Conservation (phyloP, 129 eudicot species). For the Chrysanthemum makinoi region DNA sequence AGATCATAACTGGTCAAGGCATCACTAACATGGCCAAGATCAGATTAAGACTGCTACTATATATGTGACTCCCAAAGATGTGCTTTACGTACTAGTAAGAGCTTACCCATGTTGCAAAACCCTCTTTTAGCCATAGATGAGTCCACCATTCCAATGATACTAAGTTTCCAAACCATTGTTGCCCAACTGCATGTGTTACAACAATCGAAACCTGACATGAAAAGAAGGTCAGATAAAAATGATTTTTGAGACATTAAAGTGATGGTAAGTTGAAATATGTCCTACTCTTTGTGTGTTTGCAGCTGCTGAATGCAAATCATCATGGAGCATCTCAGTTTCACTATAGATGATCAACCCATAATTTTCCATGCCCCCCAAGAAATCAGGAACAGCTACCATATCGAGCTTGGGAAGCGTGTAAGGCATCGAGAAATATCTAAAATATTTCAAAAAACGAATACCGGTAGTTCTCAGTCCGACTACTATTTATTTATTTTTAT, state of each 20-base stretch:
- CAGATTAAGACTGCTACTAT: too few relatives aligned
- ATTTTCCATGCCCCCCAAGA: conserved; percentile 63
- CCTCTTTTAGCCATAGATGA: conserved; percentile 65
- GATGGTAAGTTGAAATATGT: neutral
- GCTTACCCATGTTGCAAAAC: conserved; percentile 62
- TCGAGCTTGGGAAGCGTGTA: conserved; percentile 56
- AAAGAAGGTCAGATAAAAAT: conserved; percentile 11
- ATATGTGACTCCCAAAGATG: conserved; percentile 1
- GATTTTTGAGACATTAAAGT: conserved; percentile 6
- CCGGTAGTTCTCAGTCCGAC: neutral
- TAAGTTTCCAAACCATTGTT: conserved; percentile 65
- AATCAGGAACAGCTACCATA: conserved; percentile 64
- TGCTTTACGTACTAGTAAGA: conserved; percentile 7
- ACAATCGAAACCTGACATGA: conserved; percentile 43
- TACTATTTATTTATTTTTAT: neutral
- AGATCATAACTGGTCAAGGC: too few relatives aligned
- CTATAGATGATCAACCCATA: conserved; percentile 48
- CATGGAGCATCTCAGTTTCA: conserved; percentile 49
- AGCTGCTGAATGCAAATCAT: conserved; percentile 49
- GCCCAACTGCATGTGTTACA: conserved; percentile 65
- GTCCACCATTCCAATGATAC: conserved; percentile 77
- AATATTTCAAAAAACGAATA: conserved; percentile 5
- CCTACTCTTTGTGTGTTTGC: conserved; percentile 56
- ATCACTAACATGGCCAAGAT: too few relatives aligned
- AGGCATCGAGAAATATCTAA: conserved; percentile 55